These are phyloP conservation scores for Thelonectria blattea DNA, from an alignment of 2,329 filamentous ascomycete species.

Conservation along the genomic window DNA sequence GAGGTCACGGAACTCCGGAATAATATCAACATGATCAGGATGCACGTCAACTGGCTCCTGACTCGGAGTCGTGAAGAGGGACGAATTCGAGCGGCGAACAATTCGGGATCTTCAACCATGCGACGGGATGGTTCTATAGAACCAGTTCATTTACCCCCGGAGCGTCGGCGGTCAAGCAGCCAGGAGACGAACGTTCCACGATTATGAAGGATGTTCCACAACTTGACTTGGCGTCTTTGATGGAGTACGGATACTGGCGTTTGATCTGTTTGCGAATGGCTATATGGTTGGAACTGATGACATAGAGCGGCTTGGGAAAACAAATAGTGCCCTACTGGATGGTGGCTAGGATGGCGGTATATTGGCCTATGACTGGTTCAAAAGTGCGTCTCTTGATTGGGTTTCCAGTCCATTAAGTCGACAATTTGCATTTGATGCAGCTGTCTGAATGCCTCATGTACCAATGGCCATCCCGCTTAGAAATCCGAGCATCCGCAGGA, in stretches of 20 bases:
- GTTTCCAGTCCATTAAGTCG: too few species aligned
- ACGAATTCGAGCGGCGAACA: constrained; percentile 47
- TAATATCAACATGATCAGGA: constrained; percentile 62
- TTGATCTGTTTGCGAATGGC: constrained; percentile 16
- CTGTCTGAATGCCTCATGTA: background rate
- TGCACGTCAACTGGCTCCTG: constrained; percentile 66
- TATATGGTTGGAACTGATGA: background rate
- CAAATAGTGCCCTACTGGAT: background rate
- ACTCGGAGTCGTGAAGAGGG: constrained; percentile 58
- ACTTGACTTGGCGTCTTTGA: background rate
- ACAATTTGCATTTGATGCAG: background rate
- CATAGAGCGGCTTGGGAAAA: constrained; percentile 5
- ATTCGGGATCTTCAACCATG: constrained; percentile 40
- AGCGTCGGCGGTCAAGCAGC: constrained; percentile 46
- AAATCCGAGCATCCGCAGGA: constrained; percentile 10
- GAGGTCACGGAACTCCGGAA: constrained; percentile 66
- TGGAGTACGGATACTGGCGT: constrained; percentile 16
- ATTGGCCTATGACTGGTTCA: too few species aligned
- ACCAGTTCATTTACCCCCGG: constrained; percentile 38
- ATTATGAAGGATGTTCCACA: constrained; percentile 32
- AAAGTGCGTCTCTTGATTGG: too few species aligned
- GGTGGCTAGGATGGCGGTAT: too few species aligned
- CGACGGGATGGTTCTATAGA: constrained; percentile 42
- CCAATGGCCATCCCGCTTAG: background rate
- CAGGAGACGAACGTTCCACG: constrained; percentile 47